A percentile compares a stretch with the other conserved stretches of the same genome.
phyloP scores from a whole-genome alignment of 306 rosid genomes.

The Malus domestica region DNA sequence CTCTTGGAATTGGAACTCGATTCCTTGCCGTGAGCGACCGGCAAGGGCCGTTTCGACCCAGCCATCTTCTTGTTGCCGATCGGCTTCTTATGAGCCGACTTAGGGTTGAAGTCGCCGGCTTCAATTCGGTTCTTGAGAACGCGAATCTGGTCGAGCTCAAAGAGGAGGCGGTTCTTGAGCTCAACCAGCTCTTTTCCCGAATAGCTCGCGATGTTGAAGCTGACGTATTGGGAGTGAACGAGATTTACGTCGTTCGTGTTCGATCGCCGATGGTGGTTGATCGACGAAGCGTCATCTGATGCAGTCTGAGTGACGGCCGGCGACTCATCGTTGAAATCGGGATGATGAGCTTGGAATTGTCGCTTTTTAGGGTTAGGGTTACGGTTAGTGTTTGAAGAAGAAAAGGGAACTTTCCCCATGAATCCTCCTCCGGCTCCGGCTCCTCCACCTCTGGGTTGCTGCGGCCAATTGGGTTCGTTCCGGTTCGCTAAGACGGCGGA shows the following conservation, averaged over 20 bases:
- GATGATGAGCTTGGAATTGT: slow-evolving; percentile 22
- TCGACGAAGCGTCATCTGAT: slow-evolving; percentile 77
- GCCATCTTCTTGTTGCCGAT: slow-evolving; percentile 36
- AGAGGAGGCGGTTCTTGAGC: slow-evolving; percentile 40
- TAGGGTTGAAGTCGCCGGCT: slow-evolving; percentile 31
- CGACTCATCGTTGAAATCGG: slow-evolving; percentile 24
- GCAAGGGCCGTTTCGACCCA: slow-evolving; percentile 61
- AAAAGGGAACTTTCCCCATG: slow-evolving; percentile 73
- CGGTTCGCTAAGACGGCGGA: slow-evolving; percentile 77
- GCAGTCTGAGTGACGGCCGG: slow-evolving; percentile 55
- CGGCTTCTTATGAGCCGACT: slow-evolving; percentile 39
- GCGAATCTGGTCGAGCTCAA: slow-evolving; percentile 77
- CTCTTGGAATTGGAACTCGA: slow-evolving; percentile 31
- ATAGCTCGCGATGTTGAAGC: slow-evolving; percentile 45
- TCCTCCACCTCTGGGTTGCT: slow-evolving; percentile 55
- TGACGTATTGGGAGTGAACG: slow-evolving; percentile 36
- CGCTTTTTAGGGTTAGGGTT: slow-evolving; percentile 47
- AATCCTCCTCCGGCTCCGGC: slow-evolving; percentile 58
- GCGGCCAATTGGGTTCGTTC: slow-evolving; percentile 65
- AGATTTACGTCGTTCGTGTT: slow-evolving; percentile 3
- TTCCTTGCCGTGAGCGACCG: slow-evolving; percentile 29
- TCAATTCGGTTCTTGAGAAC: slow-evolving; percentile 52
- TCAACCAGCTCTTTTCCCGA: slow-evolving; percentile 63
- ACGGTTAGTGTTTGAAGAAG: slow-evolving; percentile 54
- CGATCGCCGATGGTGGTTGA: slow-evolving; percentile 50